A percentile compares a stretch with the other conserved stretches of the same genome.
Evolutionary conservation across 306 rosid species (phyloP).

Genomic region (Dryas alaskensis): DNA sequence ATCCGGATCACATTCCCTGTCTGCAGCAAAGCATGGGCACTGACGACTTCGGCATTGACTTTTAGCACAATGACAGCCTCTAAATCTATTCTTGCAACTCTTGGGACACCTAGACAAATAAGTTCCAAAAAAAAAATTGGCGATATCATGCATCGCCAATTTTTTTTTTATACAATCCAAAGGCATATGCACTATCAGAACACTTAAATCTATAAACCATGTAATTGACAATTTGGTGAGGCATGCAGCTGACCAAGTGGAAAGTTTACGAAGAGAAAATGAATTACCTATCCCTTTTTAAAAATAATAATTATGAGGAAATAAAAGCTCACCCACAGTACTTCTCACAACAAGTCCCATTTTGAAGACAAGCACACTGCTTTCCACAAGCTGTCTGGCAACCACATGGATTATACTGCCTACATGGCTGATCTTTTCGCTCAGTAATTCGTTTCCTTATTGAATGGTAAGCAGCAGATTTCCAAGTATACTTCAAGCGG

Average conservation of each 20-base stretch:
- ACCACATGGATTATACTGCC: constrained; percentile 96
- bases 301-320: background rate
- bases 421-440: constrained; percentile 95
- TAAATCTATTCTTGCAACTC: constrained; percentile 88
- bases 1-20: constrained; percentile 97
- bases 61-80: constrained; percentile 98
- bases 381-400: constrained; percentile 95
- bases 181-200: background rate
- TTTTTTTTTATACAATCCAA: background rate
- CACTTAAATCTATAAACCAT: constrained; percentile 22
- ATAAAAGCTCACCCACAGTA: constrained; percentile 86
- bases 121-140: background rate
- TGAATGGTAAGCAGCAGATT: constrained; percentile 97
- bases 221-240: constrained; percentile 15
- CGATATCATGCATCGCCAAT: background rate
- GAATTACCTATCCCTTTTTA: background rate
- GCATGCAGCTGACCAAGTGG: constrained; percentile 14
- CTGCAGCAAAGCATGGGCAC: constrained; percentile 99
- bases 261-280: background rate
- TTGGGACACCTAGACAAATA: constrained; percentile 67
- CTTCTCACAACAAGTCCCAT: constrained; percentile 97
- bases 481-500: constrained; percentile 96
- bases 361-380: constrained; percentile 91
- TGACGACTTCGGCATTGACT: constrained; percentile 99
- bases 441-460: constrained; percentile 94